Conservation (phyloP, 2,329 filamentous ascomycete genomes). For the Laburnicola sp. region DNA sequence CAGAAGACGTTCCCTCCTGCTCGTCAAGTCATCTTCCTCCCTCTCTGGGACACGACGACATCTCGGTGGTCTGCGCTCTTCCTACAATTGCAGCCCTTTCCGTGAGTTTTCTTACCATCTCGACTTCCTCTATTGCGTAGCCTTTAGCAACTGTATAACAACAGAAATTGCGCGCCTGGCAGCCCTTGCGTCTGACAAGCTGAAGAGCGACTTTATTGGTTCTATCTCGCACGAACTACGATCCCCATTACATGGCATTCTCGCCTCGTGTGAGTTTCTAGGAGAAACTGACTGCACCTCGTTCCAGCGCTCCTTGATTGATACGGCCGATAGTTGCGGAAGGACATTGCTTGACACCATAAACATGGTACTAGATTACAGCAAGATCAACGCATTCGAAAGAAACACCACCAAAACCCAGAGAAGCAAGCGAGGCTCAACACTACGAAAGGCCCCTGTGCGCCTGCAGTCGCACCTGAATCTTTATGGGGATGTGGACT, state of each 20-base stretch:
- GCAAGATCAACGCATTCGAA: conserved; percentile 51
- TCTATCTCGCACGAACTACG: conserved; percentile 54
- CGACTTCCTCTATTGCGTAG: conserved; percentile 46
- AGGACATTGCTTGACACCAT: conserved; percentile 52
- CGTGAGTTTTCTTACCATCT: conserved; percentile 41
- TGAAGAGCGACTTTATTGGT: conserved; percentile 47
- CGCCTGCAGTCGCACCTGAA: conserved; percentile 34
- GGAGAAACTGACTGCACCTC: conserved; percentile 31
- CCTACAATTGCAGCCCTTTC: conserved; percentile 43
- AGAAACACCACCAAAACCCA: conserved; percentile 28
- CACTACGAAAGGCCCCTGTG: neutral
- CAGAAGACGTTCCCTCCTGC: conserved; percentile 51
- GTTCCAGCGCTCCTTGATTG: conserved; percentile 47
- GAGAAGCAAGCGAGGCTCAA: conserved; percentile 22
- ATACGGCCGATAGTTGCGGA: conserved; percentile 38
- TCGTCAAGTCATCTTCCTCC: conserved; percentile 45
- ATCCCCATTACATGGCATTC: conserved; percentile 63
- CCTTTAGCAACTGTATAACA: conserved; percentile 41
- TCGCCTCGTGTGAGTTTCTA: conserved; percentile 47
- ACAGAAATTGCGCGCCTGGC: conserved; percentile 38
- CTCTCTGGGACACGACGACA: conserved; percentile 38
- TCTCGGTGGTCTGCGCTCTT: conserved; percentile 44
- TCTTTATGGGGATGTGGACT: conserved; percentile 44
- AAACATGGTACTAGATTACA: conserved; percentile 49
- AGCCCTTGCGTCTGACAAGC: conserved; percentile 36